A percentile compares a stretch with the other conserved stretches of the same genome.
Evolutionary conservation across 129 eudicot species (phyloP).

Genomic region (Saussurea involucrata): DNA sequence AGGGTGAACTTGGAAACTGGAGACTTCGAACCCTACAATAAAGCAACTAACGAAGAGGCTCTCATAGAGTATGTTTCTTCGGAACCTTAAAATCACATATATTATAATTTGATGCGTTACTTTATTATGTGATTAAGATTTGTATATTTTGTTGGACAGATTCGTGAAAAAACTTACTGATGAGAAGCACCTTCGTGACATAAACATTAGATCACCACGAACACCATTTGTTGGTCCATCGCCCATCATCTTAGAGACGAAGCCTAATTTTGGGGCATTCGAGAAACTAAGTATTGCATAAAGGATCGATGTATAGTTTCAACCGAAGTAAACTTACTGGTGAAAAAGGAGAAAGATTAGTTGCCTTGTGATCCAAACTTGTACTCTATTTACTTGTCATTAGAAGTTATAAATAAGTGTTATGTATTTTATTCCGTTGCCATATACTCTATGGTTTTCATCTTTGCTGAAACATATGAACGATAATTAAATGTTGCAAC

Average conservation of each 20-base stretch:
- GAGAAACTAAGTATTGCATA: not conserved
- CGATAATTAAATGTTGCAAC: not conserved
- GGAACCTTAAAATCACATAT: not conserved
- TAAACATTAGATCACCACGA: not conserved
- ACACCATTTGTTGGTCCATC: not conserved
- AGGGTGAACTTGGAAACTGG: slow-evolving; percentile 34
- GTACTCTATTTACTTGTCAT: not conserved
- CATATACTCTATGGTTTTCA: not conserved
- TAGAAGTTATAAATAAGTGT: not conserved
- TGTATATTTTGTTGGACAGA: slow-evolving; percentile 1
- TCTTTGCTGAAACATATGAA: not conserved
- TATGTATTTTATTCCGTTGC: not conserved
- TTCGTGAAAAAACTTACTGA: slow-evolving; percentile 18
- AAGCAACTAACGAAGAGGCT: slow-evolving; percentile 23
- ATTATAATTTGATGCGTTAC: not conserved
- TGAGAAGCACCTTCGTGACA: slow-evolving; percentile 28
- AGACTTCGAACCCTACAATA: slow-evolving; percentile 6
- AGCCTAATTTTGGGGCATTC: not conserved
- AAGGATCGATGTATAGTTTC: not conserved
- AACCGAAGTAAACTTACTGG: not conserved
- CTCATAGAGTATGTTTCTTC: slow-evolving; percentile 19
- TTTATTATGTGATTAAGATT: not conserved
- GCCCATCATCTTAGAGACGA: not conserved
- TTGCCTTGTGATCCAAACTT: not conserved
- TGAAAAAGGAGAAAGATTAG: not conserved